These are phyloP conservation scores for Lignosus rhinocerotis DNA, from an alignment of 1,284 basidiomycete genomes.

Conservation along the genomic window DNA sequence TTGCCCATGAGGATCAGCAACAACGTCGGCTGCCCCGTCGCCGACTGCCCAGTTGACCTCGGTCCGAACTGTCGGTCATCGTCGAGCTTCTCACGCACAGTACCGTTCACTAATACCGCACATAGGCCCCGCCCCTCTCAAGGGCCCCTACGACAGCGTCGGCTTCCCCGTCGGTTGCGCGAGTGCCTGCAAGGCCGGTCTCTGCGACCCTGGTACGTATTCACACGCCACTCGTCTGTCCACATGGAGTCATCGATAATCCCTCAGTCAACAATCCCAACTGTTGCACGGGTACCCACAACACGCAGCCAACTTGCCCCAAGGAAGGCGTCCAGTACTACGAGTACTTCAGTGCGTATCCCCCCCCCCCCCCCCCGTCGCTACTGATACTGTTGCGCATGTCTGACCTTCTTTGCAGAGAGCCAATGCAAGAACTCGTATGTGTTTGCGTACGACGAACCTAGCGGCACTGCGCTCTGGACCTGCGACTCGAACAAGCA, in stretches of 20 bases:
- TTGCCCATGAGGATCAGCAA: constrained; percentile 43
- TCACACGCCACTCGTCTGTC: background rate
- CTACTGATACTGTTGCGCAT: background rate
- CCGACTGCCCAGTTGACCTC: constrained; percentile 45
- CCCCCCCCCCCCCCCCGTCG: background rate
- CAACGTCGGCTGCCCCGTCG: constrained; percentile 41
- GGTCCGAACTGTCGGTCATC: constrained; percentile 34
- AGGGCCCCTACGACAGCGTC: constrained; percentile 37
- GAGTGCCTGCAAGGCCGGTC: constrained; percentile 42
- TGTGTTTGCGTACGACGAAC: constrained; percentile 52
- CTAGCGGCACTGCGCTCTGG: constrained; percentile 46
- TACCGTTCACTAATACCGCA: background rate
- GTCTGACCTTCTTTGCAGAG: constrained; percentile 31
- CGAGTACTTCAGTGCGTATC: constrained; percentile 44
- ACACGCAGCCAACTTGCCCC: constrained; percentile 45
- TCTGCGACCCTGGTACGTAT: constrained; percentile 36
- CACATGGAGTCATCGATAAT: too few species aligned
- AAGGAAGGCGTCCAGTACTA: constrained; percentile 42
- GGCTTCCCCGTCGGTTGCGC: constrained; percentile 46
- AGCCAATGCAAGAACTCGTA: constrained; percentile 45
- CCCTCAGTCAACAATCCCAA: constrained; percentile 35
- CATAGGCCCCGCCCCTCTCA: constrained; percentile 38
- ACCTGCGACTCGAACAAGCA: constrained; percentile 37
- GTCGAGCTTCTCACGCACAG: background rate
- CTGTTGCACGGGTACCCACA: constrained; percentile 45